These are phyloP conservation scores for Chernovozyma sophiae-reginae DNA, from an alignment of 1,139 yeast genomes.

Conservation along the genomic window DNA sequence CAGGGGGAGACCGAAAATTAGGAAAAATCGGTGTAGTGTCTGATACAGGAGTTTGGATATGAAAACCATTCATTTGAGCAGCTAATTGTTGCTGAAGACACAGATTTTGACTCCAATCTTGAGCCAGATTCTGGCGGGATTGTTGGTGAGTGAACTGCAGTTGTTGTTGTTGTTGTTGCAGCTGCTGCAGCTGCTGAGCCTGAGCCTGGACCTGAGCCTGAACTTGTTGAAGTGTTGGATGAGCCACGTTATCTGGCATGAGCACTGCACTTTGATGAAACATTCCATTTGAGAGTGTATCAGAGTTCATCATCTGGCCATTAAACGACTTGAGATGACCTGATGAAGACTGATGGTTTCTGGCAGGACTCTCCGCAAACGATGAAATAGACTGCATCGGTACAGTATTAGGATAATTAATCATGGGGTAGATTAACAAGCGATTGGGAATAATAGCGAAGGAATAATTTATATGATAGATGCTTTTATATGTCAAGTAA, in stretches of 20 bases:
- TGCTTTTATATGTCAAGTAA: too few species aligned
- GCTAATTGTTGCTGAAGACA: slow-evolving; percentile 8
- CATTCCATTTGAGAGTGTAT: not conserved
- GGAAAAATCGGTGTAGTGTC: slow-evolving; percentile 9
- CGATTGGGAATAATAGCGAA: too few species aligned
- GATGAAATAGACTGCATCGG: too few species aligned
- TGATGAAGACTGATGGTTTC: too few species aligned
- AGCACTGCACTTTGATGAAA: not conserved
- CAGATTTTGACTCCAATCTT: not conserved
- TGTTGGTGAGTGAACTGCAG: not conserved
- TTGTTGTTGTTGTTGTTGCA: not conserved
- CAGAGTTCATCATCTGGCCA: too few species aligned
- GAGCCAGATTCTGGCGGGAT: not conserved
- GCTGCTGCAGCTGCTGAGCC: not conserved
- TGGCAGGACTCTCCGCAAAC: too few species aligned
- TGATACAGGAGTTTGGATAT: slow-evolving; percentile 11
- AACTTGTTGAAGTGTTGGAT: not conserved
- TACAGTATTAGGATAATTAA: too few species aligned
- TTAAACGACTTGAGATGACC: too few species aligned
- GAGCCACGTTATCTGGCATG: not conserved
- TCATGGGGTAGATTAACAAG: too few species aligned
- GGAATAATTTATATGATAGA: too few species aligned
- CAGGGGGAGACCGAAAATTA: not conserved
- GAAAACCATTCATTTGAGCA: slow-evolving; percentile 10
- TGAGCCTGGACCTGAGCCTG: not conserved